Conservation (phyloP, 495 filamentous ascomycete genomes). For the Patellaria atrata region DNA sequence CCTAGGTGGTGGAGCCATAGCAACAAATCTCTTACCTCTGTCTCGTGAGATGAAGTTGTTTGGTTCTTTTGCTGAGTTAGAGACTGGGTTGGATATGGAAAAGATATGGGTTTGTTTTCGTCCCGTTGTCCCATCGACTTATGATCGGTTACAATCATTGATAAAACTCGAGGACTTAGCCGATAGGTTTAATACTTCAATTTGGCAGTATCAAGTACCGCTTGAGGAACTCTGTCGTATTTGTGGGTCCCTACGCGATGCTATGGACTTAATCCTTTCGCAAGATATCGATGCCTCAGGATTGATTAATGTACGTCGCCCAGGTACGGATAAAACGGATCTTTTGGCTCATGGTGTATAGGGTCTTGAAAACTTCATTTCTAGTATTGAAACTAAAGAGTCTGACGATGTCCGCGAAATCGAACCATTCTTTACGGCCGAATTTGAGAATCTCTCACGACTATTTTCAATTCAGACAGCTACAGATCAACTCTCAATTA, state of each 20-base stretch:
- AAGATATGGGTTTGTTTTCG: constrained; percentile 59
- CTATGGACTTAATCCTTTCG: constrained; percentile 11
- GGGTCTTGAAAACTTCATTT: constrained; percentile 14
- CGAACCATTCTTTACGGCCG: constrained; percentile 36
- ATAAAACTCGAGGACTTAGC: constrained; percentile 53
- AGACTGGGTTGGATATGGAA: constrained; percentile 74
- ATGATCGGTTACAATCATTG: constrained; percentile 36
- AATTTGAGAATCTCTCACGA: no score
- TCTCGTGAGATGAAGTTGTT: not conserved
- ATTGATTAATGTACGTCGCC: constrained; percentile 10
- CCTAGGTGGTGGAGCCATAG: no score
- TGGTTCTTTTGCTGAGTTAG: constrained; percentile 9
- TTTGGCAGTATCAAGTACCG: constrained; percentile 30
- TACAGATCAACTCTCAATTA: not conserved
- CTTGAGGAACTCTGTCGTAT: constrained; percentile 18
- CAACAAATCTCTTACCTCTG: no score
- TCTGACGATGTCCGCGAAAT: constrained; percentile 7
- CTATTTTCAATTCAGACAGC: no score
- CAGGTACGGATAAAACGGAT: no score
- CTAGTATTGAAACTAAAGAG: constrained; percentile 10
- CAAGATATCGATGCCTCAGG: constrained; percentile 11
- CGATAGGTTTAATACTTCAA: constrained; percentile 52
- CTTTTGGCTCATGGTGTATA: no score
- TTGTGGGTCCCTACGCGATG: constrained; percentile 17
- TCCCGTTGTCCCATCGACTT: constrained; percentile 44